These are phyloP conservation scores for Anastatica hierochuntica DNA, from an alignment of 345 rosid genomes.

Conservation along the genomic window DNA sequence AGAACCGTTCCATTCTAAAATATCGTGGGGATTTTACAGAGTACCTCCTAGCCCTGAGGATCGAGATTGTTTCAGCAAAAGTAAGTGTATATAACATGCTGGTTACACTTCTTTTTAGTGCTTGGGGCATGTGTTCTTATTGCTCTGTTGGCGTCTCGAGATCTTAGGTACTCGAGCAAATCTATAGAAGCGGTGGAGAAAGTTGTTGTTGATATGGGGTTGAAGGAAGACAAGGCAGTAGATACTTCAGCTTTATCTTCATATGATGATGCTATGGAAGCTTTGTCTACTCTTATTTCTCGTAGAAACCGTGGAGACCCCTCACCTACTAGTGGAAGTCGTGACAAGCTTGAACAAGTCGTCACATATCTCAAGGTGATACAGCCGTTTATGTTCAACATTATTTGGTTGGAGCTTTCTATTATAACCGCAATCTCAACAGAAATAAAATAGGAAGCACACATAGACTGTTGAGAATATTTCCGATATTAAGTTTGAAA, in stretches of 20 bases:
- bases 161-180: slow-evolving; percentile 28
- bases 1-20: neutral
- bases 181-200: slow-evolving; percentile 33
- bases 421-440: neutral
- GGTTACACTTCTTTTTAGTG: neutral
- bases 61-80: slow-evolving; percentile 3
- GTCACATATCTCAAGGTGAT: slow-evolving; percentile 55
- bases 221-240: slow-evolving; percentile 30
- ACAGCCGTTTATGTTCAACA: neutral
- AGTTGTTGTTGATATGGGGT: slow-evolving; percentile 18
- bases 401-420: neutral
- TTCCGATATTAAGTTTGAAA: too few species aligned
- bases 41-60: neutral
- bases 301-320: slow-evolving; percentile 49
- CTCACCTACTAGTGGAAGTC: slow-evolving; percentile 30
- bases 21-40: neutral
- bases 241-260: slow-evolving; percentile 34
- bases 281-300: slow-evolving; percentile 73
- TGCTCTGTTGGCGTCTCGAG: slow-evolving; percentile 29
- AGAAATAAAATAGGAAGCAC: neutral
- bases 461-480: neutral
- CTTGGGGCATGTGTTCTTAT: neutral
- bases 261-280: slow-evolving; percentile 74
- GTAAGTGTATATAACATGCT: slow-evolving; percentile 9
- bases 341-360: slow-evolving; percentile 62